A percentile compares a stretch with the other conserved stretches of the same genome.
Evolutionary conservation across 441 rosid genomes (phyloP).

Genomic region (Euphorbia celastroides): DNA sequence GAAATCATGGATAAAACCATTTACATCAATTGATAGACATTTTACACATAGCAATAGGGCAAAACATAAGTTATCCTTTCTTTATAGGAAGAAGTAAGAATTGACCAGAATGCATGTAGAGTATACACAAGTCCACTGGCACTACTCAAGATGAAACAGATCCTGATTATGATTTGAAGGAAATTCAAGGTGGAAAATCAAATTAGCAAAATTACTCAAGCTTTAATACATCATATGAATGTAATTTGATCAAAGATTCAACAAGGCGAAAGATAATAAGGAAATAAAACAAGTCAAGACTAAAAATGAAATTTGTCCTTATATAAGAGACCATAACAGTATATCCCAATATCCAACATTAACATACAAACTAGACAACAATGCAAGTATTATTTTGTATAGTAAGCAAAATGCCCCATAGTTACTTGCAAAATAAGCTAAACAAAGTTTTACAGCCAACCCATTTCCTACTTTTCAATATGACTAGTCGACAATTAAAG

Average conservation of each 20-base stretch:
- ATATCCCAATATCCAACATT: neutral
- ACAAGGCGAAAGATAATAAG: neutral
- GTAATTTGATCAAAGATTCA: neutral
- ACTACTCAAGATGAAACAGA: neutral
- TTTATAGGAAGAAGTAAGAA: neutral
- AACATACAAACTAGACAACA: conserved; percentile 1
- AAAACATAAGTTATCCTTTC: neutral
- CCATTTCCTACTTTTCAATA: neutral
- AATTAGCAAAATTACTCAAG: neutral
- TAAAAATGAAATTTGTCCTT: neutral
- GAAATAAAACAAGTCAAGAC: neutral
- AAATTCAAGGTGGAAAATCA: neutral
- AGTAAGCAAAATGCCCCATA: neutral
- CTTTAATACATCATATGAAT: neutral
- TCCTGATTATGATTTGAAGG: neutral
- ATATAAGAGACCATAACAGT: neutral
- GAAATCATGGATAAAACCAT: neutral
- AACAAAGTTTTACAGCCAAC: neutral
- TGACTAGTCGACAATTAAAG: neutral
- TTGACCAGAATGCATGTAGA: neutral
- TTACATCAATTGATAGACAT: neutral
- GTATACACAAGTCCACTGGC: neutral
- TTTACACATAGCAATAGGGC: neutral
- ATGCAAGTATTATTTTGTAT: neutral
- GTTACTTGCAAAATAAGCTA: neutral